phyloP scores from a whole-genome alignment of 179 eudicot species.

The Sideroxylon spinosum region DNA sequence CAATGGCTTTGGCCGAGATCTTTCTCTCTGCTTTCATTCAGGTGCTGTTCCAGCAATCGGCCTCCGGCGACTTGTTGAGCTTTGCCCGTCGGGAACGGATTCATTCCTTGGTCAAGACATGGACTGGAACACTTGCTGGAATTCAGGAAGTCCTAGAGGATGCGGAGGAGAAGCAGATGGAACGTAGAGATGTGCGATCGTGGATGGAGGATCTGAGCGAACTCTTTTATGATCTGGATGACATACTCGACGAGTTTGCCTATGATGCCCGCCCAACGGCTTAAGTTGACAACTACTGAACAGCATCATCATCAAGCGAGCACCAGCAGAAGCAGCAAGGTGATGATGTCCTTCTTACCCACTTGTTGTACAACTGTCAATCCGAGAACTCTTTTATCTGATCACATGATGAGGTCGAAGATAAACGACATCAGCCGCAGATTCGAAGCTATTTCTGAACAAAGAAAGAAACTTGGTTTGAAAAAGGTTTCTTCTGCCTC shows the following conservation, averaged over 20 bases:
- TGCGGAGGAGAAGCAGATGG: constrained; percentile 30
- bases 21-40: background rate
- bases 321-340: background rate
- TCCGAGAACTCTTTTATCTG: background rate
- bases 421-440: constrained; percentile 14
- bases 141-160: constrained; percentile 23
- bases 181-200: background rate
- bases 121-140: background rate
- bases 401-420: constrained; percentile 12
- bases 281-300: background rate
- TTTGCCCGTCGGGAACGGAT: constrained; percentile 19
- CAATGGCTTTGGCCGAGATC: background rate
- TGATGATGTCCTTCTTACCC: background rate
- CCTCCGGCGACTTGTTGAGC: constrained; percentile 1
- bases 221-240: constrained; percentile 22
- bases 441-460: constrained; percentile 10
- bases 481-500: background rate
- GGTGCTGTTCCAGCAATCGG: background rate
- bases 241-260: constrained; percentile 21
- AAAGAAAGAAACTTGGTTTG: constrained; percentile 13
- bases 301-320: background rate
- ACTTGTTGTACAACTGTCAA: background rate
- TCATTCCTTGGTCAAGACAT: constrained; percentile 9
- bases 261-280: constrained; percentile 16
- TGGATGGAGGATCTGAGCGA: constrained; percentile 16